Evolutionary conservation across 2,329 filamentous ascomycete genomes (phyloP), one percentile per base, ranked within the genome.

Genomic region (Biscogniauxia marginata): DNA sequence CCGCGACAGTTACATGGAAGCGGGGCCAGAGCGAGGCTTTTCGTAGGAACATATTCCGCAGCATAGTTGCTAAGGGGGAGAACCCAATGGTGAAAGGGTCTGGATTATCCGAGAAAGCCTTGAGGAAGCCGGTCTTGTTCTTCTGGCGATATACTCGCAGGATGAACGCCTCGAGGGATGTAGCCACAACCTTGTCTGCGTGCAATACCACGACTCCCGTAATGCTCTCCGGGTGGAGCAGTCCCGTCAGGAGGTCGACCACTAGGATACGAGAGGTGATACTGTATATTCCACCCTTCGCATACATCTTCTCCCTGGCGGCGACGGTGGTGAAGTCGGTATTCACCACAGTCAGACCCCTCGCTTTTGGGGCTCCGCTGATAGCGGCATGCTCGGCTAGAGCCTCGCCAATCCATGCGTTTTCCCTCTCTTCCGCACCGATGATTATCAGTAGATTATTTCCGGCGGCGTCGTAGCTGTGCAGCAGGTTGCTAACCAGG

Each of bases 321-420:
- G 85, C 85, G 18, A 98, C 93, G 64, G 86, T 96, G 72, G 93
- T 95, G 71, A 88, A 85, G 71, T 99, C 95, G 6, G 95, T 98
- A 73, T 98, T 98, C 71, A 99, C 92, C 22, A 96, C 83, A 45
- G 87, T 93, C 63, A 99, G 79, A 1, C 95, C 95, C 60, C 93
- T 85, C 50, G 92, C 91, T 67, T 89, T 88, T 16, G 89, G 84
- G 18, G 90, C 84, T 74, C 86, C 87, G 77, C 91, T 97, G 71
- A 96, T 86, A 60, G 91, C 92, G 70, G 93, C 93, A 77, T 98
- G 93, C 75, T 99, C 95, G 21, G 95, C 95, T 70, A 99, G 79
- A 24, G 92, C 91, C 77, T 98, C 95, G 64, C 95, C 95, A 58
- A 99, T 92, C 93, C 93, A 98, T 54, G 88, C 87, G 84, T 97